Base-by-base conservation (phyloP, 768 basidiomycete species). In the Russula foetens region DNA sequence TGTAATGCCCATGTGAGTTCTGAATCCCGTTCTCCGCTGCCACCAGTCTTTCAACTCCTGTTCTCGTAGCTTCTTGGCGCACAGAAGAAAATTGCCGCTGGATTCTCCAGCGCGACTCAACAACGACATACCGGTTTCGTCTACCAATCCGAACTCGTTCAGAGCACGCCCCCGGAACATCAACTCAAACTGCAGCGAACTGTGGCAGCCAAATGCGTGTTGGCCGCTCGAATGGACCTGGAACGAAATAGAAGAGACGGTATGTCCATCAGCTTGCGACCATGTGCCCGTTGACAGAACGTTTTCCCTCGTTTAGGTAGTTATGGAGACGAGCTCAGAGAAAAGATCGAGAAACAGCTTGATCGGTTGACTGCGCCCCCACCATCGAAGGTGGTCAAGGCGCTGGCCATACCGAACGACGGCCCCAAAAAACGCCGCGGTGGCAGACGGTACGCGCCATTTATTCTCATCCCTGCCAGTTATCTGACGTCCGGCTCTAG, bases 51-150 rank as follows among this genome's bases (percentile, higher is more conserved):
- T 38, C 8, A 39, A 46, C 19, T 31, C 55, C 17, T 8, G 26
- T 52, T 23, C 14, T 45, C 26, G 1, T 68, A 96, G 92, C 84
- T 98, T 21, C 86, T 98, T 26, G 97, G 97, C 39, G 94, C 95
- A 1, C 89, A 94, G 72, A 88, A 82, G 72, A 96, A 96, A 74
- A 86, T 91, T n/a, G 79, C 92, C 0, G 85, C 93, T 1, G 96
- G 96, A 1, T 92, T 98, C 69, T 98, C 95, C 6, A 83, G 92
- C 0, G 85, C 78, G 1, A 87, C 88, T 2, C 92, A 96, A 69
- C 84, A 85, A 48, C 84, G 92, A 24, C 96, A 98, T 70, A 98
- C 95, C 0, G 97, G 97, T 11, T 99, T 98, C 76, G 84, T 98
- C 62, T 98, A 89, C 76, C 95, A 98, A 69, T 93, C 88, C 17